Percentiles rank a stretch among this genome's conserved stretches.
Conservation (phyloP, 2,329 filamentous ascomycete species). For the Reticulascus tulasneorum region DNA sequence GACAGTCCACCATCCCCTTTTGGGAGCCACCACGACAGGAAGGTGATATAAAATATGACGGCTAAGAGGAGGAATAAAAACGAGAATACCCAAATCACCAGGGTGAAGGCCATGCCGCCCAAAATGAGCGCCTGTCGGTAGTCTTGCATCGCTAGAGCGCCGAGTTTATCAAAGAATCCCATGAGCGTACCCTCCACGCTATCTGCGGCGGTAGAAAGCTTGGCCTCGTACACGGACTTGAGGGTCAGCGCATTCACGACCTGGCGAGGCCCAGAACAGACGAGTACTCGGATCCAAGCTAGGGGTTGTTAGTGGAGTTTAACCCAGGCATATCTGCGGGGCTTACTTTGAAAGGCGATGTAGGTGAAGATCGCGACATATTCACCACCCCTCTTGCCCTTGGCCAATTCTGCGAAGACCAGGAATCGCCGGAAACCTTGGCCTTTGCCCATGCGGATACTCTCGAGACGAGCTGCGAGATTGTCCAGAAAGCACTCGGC, state of each 20-base stretch:
- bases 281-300: conserved; percentile 84
- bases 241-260: conserved; percentile 87
- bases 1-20: conserved; percentile 73
- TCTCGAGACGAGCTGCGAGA: conserved; percentile 79
- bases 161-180: conserved; percentile 81
- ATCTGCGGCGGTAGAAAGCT: conserved; percentile 55
- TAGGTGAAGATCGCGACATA: conserved; percentile 90
- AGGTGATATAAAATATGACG: conserved; percentile 75
- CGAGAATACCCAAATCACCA: conserved; percentile 84
- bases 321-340: neutral
- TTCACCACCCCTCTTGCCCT: conserved; percentile 84
- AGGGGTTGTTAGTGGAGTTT: conserved; percentile 8
- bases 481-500: conserved; percentile 90
- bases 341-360: conserved; percentile 66
- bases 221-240: conserved; percentile 74
- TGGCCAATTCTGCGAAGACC: conserved; percentile 88
- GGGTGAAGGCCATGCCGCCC: conserved; percentile 86
- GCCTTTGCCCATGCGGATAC: conserved; percentile 68
- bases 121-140: conserved; percentile 78
- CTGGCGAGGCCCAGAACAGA: conserved; percentile 90
- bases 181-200: conserved; percentile 60
- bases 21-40: conserved; percentile 90
- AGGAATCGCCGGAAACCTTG: conserved; percentile 85
- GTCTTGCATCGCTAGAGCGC: conserved; percentile 66
- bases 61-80: conserved; percentile 72